Percentiles rank a stretch among this genome's conserved stretches.
Conservation (phyloP, 768 basidiomycete genomes). For the Termitomyces sp. region DNA sequence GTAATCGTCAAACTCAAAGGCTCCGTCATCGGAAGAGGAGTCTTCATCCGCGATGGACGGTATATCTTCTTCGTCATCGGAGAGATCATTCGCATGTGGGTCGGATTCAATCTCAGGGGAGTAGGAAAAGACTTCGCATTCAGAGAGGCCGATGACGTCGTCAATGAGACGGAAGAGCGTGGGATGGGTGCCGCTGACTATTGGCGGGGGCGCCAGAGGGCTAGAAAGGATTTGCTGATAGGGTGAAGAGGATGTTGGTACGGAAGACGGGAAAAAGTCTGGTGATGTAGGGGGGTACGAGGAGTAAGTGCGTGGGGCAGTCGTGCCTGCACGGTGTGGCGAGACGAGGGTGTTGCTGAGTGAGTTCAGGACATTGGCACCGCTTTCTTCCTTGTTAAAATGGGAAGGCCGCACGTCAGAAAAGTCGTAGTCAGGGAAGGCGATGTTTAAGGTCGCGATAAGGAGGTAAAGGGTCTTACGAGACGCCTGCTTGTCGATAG, state of each 20-base stretch:
- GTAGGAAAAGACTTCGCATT: conserved; percentile 96
- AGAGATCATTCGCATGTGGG: conserved; percentile 83
- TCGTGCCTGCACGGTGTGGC: conserved; percentile 59
- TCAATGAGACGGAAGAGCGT: conserved; percentile 82
- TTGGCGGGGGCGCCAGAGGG: conserved; percentile 66
- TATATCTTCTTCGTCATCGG: conserved; percentile 74
- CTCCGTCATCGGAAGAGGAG: conserved; percentile 65
- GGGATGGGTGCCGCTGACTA: conserved; percentile 82
- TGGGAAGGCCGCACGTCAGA: conserved; percentile 86
- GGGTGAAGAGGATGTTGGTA: conserved; percentile 69
- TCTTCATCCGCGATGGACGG: conserved; percentile 62
- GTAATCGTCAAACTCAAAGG: conserved; percentile 79
- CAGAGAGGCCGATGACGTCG: conserved; percentile 82
- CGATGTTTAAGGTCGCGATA: conserved; percentile 94
- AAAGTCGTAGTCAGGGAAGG: conserved; percentile 98
- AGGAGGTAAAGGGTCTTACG: conserved; percentile 94
- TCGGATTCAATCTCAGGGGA: conserved; percentile 90
- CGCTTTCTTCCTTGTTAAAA: conserved; percentile 82
- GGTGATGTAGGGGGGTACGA: conserved; percentile 73
- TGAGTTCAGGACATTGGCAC: conserved; percentile 74
- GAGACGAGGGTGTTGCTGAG: conserved; percentile 79
- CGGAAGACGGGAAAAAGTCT: conserved; percentile 71
- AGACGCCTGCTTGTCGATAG: conserved; percentile 77
- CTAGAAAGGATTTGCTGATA: conserved; percentile 50
- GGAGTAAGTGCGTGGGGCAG: conserved; percentile 77